Conservation (phyloP, 148 eudicot species). For the Vaccinium vitisidaea region DNA sequence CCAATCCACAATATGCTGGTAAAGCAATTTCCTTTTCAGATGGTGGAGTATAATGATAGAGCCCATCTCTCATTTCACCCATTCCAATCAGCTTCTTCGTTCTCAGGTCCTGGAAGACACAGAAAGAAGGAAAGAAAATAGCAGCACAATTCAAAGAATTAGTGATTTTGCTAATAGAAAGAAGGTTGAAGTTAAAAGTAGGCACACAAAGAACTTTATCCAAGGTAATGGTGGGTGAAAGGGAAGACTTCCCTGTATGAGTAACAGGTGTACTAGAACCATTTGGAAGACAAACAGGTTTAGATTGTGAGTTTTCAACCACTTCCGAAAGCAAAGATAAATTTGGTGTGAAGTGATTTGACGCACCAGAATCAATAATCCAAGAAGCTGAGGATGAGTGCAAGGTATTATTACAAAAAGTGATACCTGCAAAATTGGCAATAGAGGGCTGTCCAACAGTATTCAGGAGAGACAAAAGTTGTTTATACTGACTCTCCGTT, state of each 20-base stretch:
- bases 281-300: neutral
- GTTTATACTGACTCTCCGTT: neutral
- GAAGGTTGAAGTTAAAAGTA: too few relatives aligned
- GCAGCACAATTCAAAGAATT: neutral
- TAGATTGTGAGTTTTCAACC: neutral
- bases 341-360: too few relatives aligned
- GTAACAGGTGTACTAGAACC: neutral
- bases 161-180: too few relatives aligned
- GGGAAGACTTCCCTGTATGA: neutral
- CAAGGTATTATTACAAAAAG: too few relatives aligned
- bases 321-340: neutral
- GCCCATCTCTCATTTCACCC: neutral
- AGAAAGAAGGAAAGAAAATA: neutral
- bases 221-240: neutral
- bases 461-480: neutral
- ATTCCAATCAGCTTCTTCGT: neutral
- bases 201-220: too few relatives aligned
- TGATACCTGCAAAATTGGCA: too few relatives aligned
- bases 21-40: neutral
- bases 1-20: too few relatives aligned
- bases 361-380: too few relatives aligned
- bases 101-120: neutral
- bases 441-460: too few relatives aligned
- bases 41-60: neutral
- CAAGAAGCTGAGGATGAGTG: too few relatives aligned